A percentile compares a stretch with the other conserved stretches of the same genome.
These are phyloP conservation scores for Austropuccinia psidii DNA, from an alignment of 1,284 basidiomycete genomes.

Conservation along the genomic window DNA sequence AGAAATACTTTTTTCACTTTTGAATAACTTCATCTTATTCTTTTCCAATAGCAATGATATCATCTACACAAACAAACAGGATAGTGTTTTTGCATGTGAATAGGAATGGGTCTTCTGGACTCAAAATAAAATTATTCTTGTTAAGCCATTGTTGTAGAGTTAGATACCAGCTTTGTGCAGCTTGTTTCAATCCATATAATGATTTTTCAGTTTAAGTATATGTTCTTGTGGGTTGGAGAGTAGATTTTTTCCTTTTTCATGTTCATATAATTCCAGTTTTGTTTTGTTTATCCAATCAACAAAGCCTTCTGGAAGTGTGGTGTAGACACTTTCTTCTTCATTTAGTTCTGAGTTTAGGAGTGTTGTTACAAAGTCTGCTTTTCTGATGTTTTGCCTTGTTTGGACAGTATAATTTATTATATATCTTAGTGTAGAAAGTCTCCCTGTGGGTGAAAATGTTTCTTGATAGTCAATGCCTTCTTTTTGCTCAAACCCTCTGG, in stretches of 20 bases:
- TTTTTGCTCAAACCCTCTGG: not conserved
- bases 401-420: not conserved
- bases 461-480: not conserved
- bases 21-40: not conserved
- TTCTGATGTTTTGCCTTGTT: not conserved
- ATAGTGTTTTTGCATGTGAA: not conserved
- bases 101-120: conserved; percentile 10
- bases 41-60: not conserved
- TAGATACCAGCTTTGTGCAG: conserved; percentile 8
- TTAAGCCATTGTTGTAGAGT: not conserved
- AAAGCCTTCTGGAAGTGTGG: conserved; percentile 14
- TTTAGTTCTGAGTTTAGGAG: conserved; percentile 5
- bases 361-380: conserved; percentile 23
- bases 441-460: conserved; percentile 4
- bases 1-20: not conserved
- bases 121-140: not conserved
- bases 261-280: not conserved
- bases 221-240: no score
- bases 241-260: not conserved
- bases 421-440: not conserved
- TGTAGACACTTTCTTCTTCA: conserved; percentile 2
- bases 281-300: conserved; percentile 6
- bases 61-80: not conserved
- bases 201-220: conserved; percentile 17
- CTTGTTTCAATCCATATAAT: conserved; percentile 34